These are phyloP conservation scores for Abrus pulchellus DNA, from an alignment of 306 rosid species.

Conservation along the genomic window DNA sequence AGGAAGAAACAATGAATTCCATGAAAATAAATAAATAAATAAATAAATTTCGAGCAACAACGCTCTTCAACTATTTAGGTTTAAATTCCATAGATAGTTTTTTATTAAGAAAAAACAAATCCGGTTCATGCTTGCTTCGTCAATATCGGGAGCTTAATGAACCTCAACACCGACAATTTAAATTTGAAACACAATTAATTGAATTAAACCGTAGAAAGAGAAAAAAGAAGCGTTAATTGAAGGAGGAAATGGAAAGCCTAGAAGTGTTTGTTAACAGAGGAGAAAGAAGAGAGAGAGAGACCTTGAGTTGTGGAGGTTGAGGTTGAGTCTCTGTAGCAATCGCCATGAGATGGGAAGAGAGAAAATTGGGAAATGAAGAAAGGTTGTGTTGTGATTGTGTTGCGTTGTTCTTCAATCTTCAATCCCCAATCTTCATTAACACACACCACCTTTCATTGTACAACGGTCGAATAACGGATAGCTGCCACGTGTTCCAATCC, in stretches of 20 bases:
- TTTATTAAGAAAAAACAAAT: too few species aligned
- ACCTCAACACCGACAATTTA: too few species aligned
- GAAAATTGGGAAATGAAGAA: neutral
- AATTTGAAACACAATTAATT: too few species aligned
- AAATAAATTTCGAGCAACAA: too few species aligned
- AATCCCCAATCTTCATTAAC: neutral
- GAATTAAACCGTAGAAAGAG: too few species aligned
- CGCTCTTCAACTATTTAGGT: too few species aligned
- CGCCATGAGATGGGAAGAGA: constrained; percentile 62
- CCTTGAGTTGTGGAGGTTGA: constrained; percentile 68
- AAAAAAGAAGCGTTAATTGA: too few species aligned
- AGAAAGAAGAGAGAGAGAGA: neutral
- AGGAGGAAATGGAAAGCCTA: constrained; percentile 47
- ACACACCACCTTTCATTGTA: constrained; percentile 35
- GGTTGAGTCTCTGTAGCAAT: constrained; percentile 76
- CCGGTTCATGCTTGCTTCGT: too few species aligned
- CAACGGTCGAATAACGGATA: constrained; percentile 88
- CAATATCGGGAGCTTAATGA: too few species aligned
- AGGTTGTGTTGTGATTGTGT: neutral
- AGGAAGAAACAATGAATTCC: constrained; percentile 17
- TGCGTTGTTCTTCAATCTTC: neutral
- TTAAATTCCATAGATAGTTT: too few species aligned
- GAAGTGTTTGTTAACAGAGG: neutral
- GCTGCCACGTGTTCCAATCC: constrained; percentile 64
- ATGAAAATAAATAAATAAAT: too few species aligned